Percentiles rank a stretch among this genome's conserved stretches.
These are phyloP conservation scores for Lagenidium giganteum DNA, from an alignment of 352 stramenopile genomes.

Conservation along the genomic window DNA sequence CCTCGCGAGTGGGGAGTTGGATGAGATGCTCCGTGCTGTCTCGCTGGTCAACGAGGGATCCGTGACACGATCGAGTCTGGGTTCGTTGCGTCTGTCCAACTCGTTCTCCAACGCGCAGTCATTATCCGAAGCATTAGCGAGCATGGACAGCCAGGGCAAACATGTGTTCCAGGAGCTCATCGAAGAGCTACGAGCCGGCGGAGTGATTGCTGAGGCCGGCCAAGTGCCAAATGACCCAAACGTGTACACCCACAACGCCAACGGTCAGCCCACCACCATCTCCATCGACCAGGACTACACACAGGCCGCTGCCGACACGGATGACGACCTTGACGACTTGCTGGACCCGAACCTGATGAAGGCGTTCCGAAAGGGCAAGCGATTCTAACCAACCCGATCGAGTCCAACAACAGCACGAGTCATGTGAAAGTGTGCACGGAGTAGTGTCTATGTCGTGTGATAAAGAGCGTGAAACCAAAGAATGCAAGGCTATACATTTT, in stretches of 20 bases:
- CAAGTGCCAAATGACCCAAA: constrained; percentile 21
- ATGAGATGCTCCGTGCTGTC: constrained; percentile 71
- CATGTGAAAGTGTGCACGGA: neutral
- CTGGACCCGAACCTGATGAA: constrained; percentile 14
- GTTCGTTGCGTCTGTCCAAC: constrained; percentile 41
- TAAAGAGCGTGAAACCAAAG: no score
- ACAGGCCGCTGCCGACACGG: constrained; percentile 2
- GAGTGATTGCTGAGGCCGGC: constrained; percentile 8
- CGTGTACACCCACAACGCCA: constrained; percentile 11
- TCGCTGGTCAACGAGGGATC: constrained; percentile 48
- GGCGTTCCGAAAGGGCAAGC: constrained; percentile 16
- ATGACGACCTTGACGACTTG: constrained; percentile 15
- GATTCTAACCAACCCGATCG: no score
- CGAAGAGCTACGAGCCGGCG: constrained; percentile 24
- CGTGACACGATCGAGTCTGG: constrained; percentile 14
- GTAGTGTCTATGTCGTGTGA: no score
- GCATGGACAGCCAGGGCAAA: constrained; percentile 53
- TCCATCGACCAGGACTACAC: constrained; percentile 29
- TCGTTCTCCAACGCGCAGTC: constrained; percentile 53
- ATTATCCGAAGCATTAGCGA: constrained; percentile 48
- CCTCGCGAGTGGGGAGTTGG: constrained; percentile 70
- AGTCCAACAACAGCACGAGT: no score
- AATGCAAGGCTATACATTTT: no score
- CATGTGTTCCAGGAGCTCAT: constrained; percentile 68
- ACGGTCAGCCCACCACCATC: constrained; percentile 15